Evolutionary conservation across 257 asterid species (phyloP), one percentile per base, ranked within the genome.

Genomic region (Scutellaria baicalensis): DNA sequence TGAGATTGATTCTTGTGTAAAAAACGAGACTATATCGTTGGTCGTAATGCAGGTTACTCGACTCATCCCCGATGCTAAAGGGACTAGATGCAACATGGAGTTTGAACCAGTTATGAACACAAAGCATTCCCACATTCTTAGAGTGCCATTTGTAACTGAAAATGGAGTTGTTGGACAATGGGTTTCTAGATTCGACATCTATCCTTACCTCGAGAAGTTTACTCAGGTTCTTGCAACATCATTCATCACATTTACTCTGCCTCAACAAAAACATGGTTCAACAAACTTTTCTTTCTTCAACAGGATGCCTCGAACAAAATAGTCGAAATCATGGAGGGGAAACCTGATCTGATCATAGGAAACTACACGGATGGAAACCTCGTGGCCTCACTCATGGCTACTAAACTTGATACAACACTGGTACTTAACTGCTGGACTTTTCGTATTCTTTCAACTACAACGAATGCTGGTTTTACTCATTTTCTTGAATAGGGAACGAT

Each of bases 311-410:
- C 87, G 3, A 75, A 64, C 64, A 90, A 90, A 76, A 85, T 93
- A 62, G 18, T 83, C 5, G 96, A 87, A 76, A 58, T 84, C 39
- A 86, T 93, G 97, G 97, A 93, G 70, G 97, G 93, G 56, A 93
- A 90, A 72, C 98, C 97, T 36, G 96, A 93, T 81, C 80, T 93
- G 8, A 84, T 93, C 8, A 72, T 93, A 23, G 98, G 98, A 1
- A 93, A 93, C 84, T 93, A 93, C 57, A 84, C 90, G 13, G 98
- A 90, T 69, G 98, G 98, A 71, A 92, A 92, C 83, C 73, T 92
- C 70, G 98, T 92, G 77, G 98, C 97, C 7, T 83, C 98, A 14
- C 91, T 93, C 49, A 78, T 84, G 97, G 97, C 98, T 59, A 93
- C 81, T 69, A 93, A 93, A 81, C 97, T 93, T n/a, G 95, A 90